phyloP scores from a whole-genome alignment of 129 eudicot genomes.

The Lactuca saligna region DNA sequence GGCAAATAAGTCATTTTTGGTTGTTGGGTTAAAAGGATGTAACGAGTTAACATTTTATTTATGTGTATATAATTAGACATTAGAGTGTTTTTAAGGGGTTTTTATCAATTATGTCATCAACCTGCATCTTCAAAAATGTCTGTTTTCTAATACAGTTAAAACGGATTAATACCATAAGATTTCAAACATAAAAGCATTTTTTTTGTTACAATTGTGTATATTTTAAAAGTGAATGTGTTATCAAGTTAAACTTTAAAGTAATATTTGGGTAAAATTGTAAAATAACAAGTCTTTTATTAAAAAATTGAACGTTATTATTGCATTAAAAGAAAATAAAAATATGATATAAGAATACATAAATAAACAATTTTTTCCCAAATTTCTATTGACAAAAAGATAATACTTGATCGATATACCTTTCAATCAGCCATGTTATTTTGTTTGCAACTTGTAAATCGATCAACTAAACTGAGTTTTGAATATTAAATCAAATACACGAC shows the following conservation, averaged over 20 bases:
- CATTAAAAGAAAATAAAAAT: not conserved
- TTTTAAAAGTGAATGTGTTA: no score
- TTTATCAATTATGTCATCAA: not conserved
- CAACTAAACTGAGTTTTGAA: not conserved
- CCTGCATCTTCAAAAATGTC: not conserved
- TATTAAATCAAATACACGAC: not conserved
- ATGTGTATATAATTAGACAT: not conserved
- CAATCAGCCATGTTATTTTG: not conserved
- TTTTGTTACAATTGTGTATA: not conserved
- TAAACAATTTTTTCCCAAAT: no score
- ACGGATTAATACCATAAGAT: not conserved
- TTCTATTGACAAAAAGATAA: no score
- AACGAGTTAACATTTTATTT: no score
- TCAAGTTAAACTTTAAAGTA: no score
- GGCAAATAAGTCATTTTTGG: conserved; percentile 10
- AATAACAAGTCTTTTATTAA: not conserved
- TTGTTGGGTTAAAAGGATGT: not conserved
- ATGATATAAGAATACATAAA: not conserved
- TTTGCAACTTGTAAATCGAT: not conserved
- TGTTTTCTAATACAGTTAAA: not conserved
- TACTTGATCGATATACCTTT: no score
- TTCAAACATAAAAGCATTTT: no score
- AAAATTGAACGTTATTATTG: not conserved
- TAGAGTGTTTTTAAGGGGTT: no score
- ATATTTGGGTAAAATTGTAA: not conserved